Conservation (phyloP, 2,329 filamentous ascomycete genomes). For the Beauveria sp. region DNA sequence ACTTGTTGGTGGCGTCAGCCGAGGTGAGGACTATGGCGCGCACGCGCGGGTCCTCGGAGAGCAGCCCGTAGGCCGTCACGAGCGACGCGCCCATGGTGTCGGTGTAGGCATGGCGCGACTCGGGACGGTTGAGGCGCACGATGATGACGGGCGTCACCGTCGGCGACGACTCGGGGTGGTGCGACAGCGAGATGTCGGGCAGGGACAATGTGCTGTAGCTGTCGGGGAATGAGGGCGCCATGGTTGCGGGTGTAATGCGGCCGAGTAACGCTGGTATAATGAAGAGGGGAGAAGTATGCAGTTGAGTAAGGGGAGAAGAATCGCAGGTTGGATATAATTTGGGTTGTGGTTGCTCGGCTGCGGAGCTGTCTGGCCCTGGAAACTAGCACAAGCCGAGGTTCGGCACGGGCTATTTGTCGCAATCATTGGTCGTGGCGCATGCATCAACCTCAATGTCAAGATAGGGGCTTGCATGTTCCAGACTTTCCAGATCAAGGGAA, state of each 20-base stretch:
- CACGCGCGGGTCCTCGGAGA: conserved; percentile 47
- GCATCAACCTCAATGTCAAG: not conserved
- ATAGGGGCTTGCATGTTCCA: not conserved
- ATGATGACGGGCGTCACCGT: conserved; percentile 54
- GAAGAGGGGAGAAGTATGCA: not conserved
- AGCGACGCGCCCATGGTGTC: conserved; percentile 55
- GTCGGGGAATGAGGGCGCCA: conserved; percentile 21
- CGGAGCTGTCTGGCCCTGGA: not conserved
- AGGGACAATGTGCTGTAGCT: conserved; percentile 35
- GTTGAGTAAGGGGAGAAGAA: not conserved
- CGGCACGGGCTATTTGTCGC: not conserved
- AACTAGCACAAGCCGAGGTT: not conserved
- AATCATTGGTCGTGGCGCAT: not conserved
- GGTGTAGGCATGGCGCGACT: conserved; percentile 63
- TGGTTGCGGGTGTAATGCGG: conserved; percentile 6
- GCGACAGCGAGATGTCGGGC: conserved; percentile 38
- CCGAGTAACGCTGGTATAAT: not conserved
- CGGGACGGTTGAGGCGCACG: conserved; percentile 56
- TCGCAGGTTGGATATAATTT: not conserved
- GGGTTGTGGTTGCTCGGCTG: not conserved
- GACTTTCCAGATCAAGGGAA: too few relatives aligned
- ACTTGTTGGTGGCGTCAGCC: conserved; percentile 36
- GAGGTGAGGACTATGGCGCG: conserved; percentile 48
- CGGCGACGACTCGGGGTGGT: conserved; percentile 41
- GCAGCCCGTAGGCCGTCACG: conserved; percentile 40